Conservation (phyloP, 177 flowering plant genomes). For the Vitis hybrid region DNA sequence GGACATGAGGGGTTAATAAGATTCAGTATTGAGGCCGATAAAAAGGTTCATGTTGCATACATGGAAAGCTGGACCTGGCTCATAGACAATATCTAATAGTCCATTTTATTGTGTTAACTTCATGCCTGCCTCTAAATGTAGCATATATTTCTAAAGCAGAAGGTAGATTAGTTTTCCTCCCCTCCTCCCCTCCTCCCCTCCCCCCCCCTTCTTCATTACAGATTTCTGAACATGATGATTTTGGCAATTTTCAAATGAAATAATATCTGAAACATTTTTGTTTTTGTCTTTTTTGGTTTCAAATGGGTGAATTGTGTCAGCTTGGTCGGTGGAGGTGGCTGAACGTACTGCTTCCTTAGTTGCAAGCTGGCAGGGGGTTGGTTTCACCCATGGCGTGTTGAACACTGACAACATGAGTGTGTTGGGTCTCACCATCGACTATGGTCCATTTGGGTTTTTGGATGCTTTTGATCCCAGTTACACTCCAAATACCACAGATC, state of each 20-base stretch:
- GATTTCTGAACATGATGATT: no score
- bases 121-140: neutral
- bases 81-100: neutral
- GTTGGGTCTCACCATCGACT: constrained; percentile 94
- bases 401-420: constrained; percentile 99
- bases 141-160: neutral
- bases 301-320: constrained; percentile 41
- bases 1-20: neutral
- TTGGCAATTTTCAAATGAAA: neutral
- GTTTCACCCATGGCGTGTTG: constrained; percentile 97
- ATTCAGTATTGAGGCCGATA: neutral
- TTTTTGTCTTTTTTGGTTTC: constrained; percentile 1
- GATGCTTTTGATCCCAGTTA: constrained; percentile 97
- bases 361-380: constrained; percentile 99
- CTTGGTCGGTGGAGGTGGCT: constrained; percentile 96
- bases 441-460: constrained; percentile 97
- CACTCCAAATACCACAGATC: constrained; percentile 97
- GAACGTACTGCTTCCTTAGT: constrained; percentile 92
- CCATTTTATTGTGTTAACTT: neutral
- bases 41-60: neutral
- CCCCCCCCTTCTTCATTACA: no score
- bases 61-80: neutral
- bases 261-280: neutral
- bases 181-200: no score
- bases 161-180: no score